Base-by-base conservation (phyloP, 1,284 basidiomycete genomes). In the Ceratobasidium sp. region DNA sequence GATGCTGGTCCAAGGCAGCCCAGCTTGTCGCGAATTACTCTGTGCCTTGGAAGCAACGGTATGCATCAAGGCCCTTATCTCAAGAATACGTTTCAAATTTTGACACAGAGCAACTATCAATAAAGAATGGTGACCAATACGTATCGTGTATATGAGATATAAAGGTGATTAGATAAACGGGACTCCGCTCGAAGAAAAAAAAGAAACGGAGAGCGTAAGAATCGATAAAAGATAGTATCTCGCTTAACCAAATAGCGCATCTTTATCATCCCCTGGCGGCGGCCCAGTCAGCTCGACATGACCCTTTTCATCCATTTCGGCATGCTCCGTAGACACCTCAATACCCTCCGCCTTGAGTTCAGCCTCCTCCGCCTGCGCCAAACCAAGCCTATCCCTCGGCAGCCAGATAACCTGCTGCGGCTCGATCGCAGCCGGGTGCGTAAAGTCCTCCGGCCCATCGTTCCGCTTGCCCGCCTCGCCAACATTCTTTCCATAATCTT, bases 361-460 rank as follows among this genome's bases (percentile, higher is more conserved):
- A 78, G 84, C 83, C 80, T 89, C 89, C 85, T 96, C 94, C 79
- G 89, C 91, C 78, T 87, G 87, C 13, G 86, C 89, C 65, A 96
- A 81, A 0, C 94, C 94, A 3, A 93, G 86, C 61, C 87, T 83
- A 82, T 97, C 95, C 65, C 84, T 83, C 15, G 96, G 94, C 69
- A 97, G 84, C 96, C 96, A 98, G 54, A 98, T 86, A 12, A 90
- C 87, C 78, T 90, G 88, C 84, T 95, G 93, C 59, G 92, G 90
- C 69, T 92, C 89, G 70, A 91, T 91, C 15, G 91, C 87, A 12
- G 94, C 94, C 17, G 95, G 95, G 81, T 96, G 95, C 73, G 93
- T 91, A 85, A 96, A 97, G 59, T 87, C 87, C 79, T 84, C 82
- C 48, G 83, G 84, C 0, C 86, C 84, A 42, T 83, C 79, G 59